Evolutionary conservation across 345 rosid species (phyloP), one percentile per base, ranked within the genome.

Genomic region (Euphorbia pulcherrima): DNA sequence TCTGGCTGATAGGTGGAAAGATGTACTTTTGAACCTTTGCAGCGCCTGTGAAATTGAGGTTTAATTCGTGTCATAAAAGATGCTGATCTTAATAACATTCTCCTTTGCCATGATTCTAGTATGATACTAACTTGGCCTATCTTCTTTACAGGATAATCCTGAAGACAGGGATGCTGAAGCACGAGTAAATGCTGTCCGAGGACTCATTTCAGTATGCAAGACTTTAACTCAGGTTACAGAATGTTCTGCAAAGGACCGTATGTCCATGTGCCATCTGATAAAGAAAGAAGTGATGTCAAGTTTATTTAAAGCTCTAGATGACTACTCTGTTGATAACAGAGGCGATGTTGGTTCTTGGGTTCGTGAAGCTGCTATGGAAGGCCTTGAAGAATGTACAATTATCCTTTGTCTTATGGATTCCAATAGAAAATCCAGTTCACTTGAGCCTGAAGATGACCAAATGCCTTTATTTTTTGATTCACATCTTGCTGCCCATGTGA

Each of bases 321-420:
- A 94, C 75, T 94, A 94, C 79, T 94, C 97, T 4, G 90, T 88
- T 24, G 99, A 94, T 74, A 88, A 94, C 68, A 80, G 99, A 77
- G 97, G 99, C 62, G 99, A 94, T 86, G 96, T 91, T 44, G 97
- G 99, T 73, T 94, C 97, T 62, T 94, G 99, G 99, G 89, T 94
- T 75, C 96, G 99, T 75, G 97, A 89, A 78, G 99, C 97, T 80
- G 95, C 97, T 65, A 79, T 94, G 75, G 80, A 88, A 81, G 97
- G 97, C 68, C 90, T 94, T 67, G 91, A 89, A 81, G 85, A 70
- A 73, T 94, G 96, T 79, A 73, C 90, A 70, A 84, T 80, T 74
- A 84, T 94, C 75, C 95, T 94, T 51, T 87, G 95, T 67, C 72
- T 75, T 3, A 63, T 37, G 61, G 68, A 57, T 72, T 69, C 60